These are phyloP conservation scores for Picocystis salinarum DNA, from an alignment of 139 green algal species.

Conservation along the genomic window DNA sequence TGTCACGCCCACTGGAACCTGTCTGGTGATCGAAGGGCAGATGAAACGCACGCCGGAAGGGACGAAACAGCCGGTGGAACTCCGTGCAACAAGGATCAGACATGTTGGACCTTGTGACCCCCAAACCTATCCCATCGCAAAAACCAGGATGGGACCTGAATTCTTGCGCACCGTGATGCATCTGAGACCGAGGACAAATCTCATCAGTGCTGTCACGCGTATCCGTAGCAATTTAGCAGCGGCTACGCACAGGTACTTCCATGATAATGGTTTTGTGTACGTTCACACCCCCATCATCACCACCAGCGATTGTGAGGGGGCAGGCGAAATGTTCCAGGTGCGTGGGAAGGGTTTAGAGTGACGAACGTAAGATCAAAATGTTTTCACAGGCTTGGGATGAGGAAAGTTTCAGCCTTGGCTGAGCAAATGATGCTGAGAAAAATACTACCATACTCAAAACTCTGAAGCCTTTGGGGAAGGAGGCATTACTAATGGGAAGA, in stretches of 20 bases:
- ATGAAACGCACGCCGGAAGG: slow-evolving; percentile 66
- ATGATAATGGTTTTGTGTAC: slow-evolving; percentile 82
- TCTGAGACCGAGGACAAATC: slow-evolving; percentile 87
- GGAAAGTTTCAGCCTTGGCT: too few relatives aligned
- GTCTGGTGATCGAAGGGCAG: slow-evolving; percentile 62
- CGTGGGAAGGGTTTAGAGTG: too few relatives aligned
- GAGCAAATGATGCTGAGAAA: too few relatives aligned
- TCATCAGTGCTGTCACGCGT: slow-evolving; percentile 73
- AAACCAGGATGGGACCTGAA: slow-evolving; percentile 85
- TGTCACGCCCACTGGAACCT: slow-evolving; percentile 57
- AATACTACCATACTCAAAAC: too few relatives aligned
- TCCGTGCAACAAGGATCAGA: slow-evolving; percentile 58
- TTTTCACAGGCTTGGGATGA: too few relatives aligned
- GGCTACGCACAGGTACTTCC: slow-evolving; percentile 93
- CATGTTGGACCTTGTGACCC: slow-evolving; percentile 67
- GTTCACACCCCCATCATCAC: slow-evolving; percentile 95
- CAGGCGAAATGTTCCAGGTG: slow-evolving; percentile 98
- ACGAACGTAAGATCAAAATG: too few relatives aligned
- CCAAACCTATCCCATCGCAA: slow-evolving; percentile 75
- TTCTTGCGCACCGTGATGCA: slow-evolving; percentile 74
- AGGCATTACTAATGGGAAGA: too few relatives aligned
- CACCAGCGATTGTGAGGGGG: slow-evolving; percentile 83
- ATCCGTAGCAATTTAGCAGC: slow-evolving; percentile 88
- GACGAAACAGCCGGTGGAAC: slow-evolving; percentile 73
- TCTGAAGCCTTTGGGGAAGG: too few relatives aligned